phyloP scores from a whole-genome alignment of 2,329 filamentous ascomycete genomes.

The Penicillium hordei region DNA sequence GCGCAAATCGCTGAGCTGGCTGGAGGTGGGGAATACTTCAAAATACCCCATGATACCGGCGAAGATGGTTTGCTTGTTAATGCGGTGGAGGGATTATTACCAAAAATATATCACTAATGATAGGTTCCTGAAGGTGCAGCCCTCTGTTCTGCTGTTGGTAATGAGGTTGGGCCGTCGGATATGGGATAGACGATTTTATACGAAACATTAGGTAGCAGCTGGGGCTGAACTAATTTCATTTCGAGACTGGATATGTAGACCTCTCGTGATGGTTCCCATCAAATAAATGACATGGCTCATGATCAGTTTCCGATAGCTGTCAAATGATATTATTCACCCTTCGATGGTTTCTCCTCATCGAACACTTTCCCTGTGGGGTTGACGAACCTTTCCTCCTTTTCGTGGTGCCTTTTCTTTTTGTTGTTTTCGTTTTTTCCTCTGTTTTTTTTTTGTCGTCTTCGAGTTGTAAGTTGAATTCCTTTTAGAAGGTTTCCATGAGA shows the following conservation, averaged over 20 bases:
- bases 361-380: neutral
- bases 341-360: neutral
- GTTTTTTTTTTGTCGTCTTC: no score
- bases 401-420: neutral
- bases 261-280: neutral
- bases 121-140: neutral
- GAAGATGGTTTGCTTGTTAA: neutral
- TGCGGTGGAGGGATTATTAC: neutral
- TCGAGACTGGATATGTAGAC: neutral
- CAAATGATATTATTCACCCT: neutral
- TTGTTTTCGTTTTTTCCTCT: neutral
- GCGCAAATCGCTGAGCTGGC: neutral
- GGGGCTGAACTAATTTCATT: neutral
- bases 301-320: neutral
- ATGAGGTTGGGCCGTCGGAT: no score
- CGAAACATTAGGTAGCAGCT: neutral
- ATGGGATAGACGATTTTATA: neutral
- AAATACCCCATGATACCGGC: neutral
- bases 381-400: neutral
- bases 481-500: neutral
- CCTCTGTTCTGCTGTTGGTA: neutral
- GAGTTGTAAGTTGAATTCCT: neutral
- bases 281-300: conserved; percentile 1
- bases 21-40: neutral
- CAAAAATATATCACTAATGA: neutral